Evolutionary conservation across 2,329 filamentous ascomycete species (phyloP).

Genomic region (Lecanosticta acicola): DNA sequence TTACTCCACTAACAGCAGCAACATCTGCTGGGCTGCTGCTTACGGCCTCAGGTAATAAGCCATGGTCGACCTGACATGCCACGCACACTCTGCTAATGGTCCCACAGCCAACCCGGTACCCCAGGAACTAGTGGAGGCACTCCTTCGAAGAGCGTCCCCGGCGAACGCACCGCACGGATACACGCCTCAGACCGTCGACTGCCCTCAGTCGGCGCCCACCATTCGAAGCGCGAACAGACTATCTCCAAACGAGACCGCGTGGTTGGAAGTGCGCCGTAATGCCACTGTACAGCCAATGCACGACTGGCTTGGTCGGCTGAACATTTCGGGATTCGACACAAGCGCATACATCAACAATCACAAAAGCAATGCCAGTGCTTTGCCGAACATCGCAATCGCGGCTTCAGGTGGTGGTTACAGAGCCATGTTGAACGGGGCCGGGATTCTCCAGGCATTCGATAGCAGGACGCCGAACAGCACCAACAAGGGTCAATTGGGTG

Average conservation of each 20-base stretch:
- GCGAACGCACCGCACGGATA: slow-evolving; percentile 63
- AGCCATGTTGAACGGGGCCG: slow-evolving; percentile 78
- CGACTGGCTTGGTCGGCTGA: slow-evolving; percentile 63
- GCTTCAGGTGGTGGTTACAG: slow-evolving; percentile 81
- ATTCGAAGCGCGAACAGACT: slow-evolving; percentile 60
- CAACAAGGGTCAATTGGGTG: slow-evolving; percentile 63
- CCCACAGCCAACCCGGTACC: slow-evolving; percentile 5
- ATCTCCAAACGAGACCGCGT: slow-evolving; percentile 64
- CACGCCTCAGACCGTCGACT: slow-evolving; percentile 61
- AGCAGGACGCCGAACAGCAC: slow-evolving; percentile 60
- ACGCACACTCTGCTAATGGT: neutral
- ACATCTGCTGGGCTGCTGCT: slow-evolving; percentile 5
- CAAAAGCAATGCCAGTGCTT: slow-evolving; percentile 49
- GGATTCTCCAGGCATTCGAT: slow-evolving; percentile 74
- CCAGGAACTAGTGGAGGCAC: slow-evolving; percentile 1
- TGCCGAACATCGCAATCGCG: slow-evolving; percentile 69
- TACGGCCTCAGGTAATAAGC: slow-evolving; percentile 8
- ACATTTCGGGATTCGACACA: slow-evolving; percentile 75
- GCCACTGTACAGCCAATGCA: slow-evolving; percentile 71
- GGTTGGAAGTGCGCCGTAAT: slow-evolving; percentile 65
- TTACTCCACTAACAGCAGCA: neutral
- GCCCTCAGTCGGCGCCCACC: slow-evolving; percentile 62
- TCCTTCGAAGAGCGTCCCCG: slow-evolving; percentile 30
- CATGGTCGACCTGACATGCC: neutral
- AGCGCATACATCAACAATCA: slow-evolving; percentile 61